Evolutionary conservation across 306 rosid species (phyloP).

Genomic region (Glycine tomentella): DNA sequence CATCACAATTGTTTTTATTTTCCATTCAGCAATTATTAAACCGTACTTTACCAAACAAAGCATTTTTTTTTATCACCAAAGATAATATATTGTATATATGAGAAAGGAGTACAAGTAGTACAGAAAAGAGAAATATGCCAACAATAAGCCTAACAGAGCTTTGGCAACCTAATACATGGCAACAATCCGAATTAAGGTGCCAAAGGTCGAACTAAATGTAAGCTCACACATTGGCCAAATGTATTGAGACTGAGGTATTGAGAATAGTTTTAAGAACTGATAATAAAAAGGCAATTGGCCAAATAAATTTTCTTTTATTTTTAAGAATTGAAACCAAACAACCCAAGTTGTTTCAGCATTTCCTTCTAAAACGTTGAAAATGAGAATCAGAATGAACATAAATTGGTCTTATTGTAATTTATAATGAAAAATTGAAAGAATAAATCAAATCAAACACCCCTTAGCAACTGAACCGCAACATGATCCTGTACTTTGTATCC

Average conservation of each 20-base stretch:
- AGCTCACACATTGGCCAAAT: no score
- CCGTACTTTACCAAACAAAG: neutral
- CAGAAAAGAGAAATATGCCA: no score
- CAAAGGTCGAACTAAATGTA: no score
- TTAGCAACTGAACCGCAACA: neutral
- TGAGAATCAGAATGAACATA: neutral
- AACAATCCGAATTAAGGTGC: no score
- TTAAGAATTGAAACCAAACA: slow-evolving; percentile 4
- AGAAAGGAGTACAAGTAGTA: no score
- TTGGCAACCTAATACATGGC: no score
- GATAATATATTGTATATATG: no score
- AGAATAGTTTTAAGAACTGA: slow-evolving; percentile 18
- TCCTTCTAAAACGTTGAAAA: neutral
- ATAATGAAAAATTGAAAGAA: neutral
- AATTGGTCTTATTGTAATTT: neutral
- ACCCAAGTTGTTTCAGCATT: slow-evolving; percentile 8
- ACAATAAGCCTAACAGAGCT: no score
- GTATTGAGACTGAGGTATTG: neutral
- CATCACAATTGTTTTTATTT: neutral
- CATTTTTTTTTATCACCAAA: no score
- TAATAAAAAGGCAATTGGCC: neutral
- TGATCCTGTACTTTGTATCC: slow-evolving; percentile 11
- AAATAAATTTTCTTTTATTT: neutral
- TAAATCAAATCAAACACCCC: slow-evolving; percentile 10
- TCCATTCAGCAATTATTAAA: neutral